Base-by-base conservation (phyloP, 2,329 filamentous ascomycete genomes). In the Stachybotrys chlorohalonatus region DNA sequence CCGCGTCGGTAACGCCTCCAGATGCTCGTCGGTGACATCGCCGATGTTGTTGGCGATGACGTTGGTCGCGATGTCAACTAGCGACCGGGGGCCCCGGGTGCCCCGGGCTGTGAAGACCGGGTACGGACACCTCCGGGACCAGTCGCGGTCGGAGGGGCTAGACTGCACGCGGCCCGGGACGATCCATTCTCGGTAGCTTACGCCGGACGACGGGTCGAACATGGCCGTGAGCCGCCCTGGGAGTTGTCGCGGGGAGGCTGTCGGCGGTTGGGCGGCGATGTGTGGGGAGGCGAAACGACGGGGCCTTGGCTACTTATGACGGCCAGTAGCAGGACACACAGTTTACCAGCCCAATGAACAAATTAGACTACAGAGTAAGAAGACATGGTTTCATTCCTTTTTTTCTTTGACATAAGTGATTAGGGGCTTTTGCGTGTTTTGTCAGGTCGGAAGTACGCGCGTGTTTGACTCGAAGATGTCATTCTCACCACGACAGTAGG, bases 11-110 rank as follows among this genome's bases (percentile, higher is more conserved):
- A 75, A 57, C 8, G 56, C 54, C 2, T 71, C 65, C 1, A 75
- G 60, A 53, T 71, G 60, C 15, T 66, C 60, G 17, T 63, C 59
- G 3, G 69, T 64, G 8, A 74, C 60, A 46, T 66, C 60, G 24
- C 67, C 68, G 11, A 74, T 65, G 42, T 75, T 71, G 31, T 69
- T 62, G 1, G 68, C 70, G 15, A 73, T 57, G n/a, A 70, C 61
- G 36, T 66, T 65, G 47, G 69, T 68, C n/a, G 66, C 60, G 64
- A 73, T 73, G 42, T 73, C 72, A 16, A 70, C 62, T 31, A 76
- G 62, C 39, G 69, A 66, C 5, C 72, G 66, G 8, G 70, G 65
- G 0, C 73, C 73, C 8, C 60, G 66, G 32, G 53, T 55, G 36
- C 65, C 64, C 24, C 62, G 59, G 49, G 64, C 56, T 51, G 54